A percentile compares a stretch with the other conserved stretches of the same genome.
Evolutionary conservation across 2,329 filamentous ascomycete genomes (phyloP).

Genomic region (Ophiostoma sp.): DNA sequence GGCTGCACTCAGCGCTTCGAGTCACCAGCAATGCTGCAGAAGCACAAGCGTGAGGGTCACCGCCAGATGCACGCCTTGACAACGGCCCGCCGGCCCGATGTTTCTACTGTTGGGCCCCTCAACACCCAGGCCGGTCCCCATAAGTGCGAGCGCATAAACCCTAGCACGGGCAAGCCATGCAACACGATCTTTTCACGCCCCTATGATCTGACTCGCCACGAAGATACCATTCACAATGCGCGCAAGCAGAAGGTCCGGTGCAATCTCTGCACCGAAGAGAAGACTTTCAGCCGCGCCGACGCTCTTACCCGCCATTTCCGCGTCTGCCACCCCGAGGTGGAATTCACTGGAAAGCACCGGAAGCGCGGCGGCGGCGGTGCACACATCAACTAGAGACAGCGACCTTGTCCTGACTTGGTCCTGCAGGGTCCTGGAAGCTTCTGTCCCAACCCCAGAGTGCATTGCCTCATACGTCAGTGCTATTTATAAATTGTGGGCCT

Average conservation of each 20-base stretch:
- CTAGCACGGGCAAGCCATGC: conserved; percentile 90
- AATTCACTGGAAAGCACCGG: conserved; percentile 63
- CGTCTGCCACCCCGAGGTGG: conserved; percentile 85
- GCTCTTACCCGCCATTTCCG: conserved; percentile 90
- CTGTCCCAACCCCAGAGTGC: neutral
- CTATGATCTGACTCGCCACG: conserved; percentile 92
- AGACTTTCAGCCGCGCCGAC: conserved; percentile 93
- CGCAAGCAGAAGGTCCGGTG: conserved; percentile 93
- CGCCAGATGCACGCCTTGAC: conserved; percentile 60
- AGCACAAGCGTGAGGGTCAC: conserved; percentile 92
- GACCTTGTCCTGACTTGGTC: neutral
- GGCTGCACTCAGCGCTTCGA: conserved; percentile 86
- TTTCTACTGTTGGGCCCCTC: conserved; percentile 51
- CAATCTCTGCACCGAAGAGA: conserved; percentile 88
- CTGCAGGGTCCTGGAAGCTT: conserved; percentile 5
- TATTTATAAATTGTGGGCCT: neutral
- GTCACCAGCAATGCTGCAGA: conserved; percentile 77
- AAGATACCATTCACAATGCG: conserved; percentile 94
- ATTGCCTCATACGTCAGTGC: neutral
- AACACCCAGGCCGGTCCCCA: conserved; percentile 92
- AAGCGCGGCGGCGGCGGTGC: conserved; percentile 29
- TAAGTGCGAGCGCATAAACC: conserved; percentile 87
- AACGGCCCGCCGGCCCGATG: conserved; percentile 33
- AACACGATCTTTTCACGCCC: conserved; percentile 90
- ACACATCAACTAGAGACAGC: neutral